phyloP scores from a whole-genome alignment of 352 stramenopile genomes.

The Phytophthora agathidicida region DNA sequence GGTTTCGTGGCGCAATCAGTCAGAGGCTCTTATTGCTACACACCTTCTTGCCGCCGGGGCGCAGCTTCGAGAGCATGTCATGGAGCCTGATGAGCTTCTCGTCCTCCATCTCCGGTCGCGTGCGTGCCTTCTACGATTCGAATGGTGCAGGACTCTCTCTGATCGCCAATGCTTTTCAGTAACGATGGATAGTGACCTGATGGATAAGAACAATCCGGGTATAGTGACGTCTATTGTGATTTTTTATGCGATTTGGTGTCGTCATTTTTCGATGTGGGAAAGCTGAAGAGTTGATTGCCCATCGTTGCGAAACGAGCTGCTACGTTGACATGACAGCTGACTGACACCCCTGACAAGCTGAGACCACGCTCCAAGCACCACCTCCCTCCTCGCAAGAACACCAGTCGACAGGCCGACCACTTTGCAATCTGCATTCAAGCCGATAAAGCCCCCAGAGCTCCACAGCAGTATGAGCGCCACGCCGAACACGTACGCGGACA shows the following conservation, averaged over 20 bases:
- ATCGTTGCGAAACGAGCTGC: no score
- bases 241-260: no score
- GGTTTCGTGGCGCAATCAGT: conserved; percentile 16
- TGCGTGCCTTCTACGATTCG: no score
- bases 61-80: conserved; percentile 87
- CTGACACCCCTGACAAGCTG: conserved; percentile 12
- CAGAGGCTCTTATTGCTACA: background rate
- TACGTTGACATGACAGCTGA: no score
- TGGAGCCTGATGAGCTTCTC: conserved; percentile 86
- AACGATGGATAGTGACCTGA: no score
- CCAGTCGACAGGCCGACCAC: conserved; percentile 15
- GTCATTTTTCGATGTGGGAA: no score
- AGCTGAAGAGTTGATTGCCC: no score
- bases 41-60: conserved; percentile 82
- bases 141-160: no score
- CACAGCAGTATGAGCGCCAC: conserved; percentile 24
- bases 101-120: conserved; percentile 64
- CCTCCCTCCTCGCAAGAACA: background rate
- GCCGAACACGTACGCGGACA: conserved; percentile 19
- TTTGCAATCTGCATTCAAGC: conserved; percentile 32
- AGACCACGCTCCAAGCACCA: conserved; percentile 10
- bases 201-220: no score
- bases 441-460: no score
- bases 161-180: no score
- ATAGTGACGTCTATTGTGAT: no score